Base-by-base conservation (phyloP, 139 green algal species). In the Chlamydomonas sp. region DNA sequence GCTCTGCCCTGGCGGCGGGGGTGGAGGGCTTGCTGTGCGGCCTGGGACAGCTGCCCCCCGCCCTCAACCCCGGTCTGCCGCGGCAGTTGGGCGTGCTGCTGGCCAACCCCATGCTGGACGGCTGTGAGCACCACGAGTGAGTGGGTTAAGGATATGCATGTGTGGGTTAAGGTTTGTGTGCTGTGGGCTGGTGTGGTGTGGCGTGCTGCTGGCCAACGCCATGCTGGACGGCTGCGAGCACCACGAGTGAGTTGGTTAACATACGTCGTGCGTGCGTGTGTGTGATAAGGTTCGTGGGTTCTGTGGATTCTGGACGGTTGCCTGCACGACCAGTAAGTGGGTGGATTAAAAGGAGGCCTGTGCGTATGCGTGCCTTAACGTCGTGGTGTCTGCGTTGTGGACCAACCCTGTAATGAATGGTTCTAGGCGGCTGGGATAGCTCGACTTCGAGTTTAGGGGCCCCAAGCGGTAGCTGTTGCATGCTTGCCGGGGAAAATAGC, bases 51-150 rank as follows among this genome's bases (percentile, higher is more conserved):
- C 66, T 85, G 75, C 69, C 88, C 8, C 2, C 69, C 12, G 72
- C 71, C 0, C 72, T 86, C 88, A 91, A 91, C 79, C 88, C 88
- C 4, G 84, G 83, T 16, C 72, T 89, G 61, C 1, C 83, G 16
- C 88, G 88, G 7, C 88, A 91, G 88, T 63, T 90, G 59, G 63
- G 76, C 1, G 78, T 88, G 58, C 86, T 93, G 63, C 86, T 93
- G 72, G 78, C 84, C 18, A 89, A 87, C 83, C 91, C 91, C 7
- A 74, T 90, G 87, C 79, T 93, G 60, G 76, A 90, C 49, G 67
- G 86, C 20, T 68, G 78, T 10, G 91, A 93, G 75, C 81, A 84
- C 15, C 76, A 89, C 78, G 68, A 88, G 84, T 88, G 74, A 77
- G 84, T 3, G 16, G 18, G 49, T 57, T 10, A 10, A 4, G 75